Evolutionary conservation across 2,329 filamentous ascomycete genomes (phyloP), one percentile per base, ranked within the genome.

Genomic region (Xylariaceae sp.): DNA sequence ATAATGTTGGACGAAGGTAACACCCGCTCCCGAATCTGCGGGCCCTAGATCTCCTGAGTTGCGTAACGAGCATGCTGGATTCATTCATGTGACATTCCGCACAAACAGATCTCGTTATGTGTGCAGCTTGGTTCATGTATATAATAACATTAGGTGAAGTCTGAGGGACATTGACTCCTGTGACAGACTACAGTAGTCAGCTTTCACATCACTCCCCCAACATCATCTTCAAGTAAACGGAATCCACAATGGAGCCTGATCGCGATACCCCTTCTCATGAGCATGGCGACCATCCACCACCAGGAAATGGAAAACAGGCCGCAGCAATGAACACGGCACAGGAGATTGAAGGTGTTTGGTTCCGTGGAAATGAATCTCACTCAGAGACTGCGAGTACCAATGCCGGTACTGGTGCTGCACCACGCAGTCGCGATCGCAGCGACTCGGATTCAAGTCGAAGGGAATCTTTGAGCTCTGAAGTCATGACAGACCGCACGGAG

Each of bases 271-370:
- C 37, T 13, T 39, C 11, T 39, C 37, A 13, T 39, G 37, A 42
- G 37, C 37, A 9, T 4, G 23, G 3, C 5, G 37, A 42, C 4
- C 37, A 13, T 11, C 9, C 37, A 10, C 11, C 37, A 42, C 37
- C 8, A 39, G 3, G 11, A 10, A 39, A 45, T 13, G n/a, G 42
- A 45, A 15, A 45, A n/a, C n/a, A 13, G 42, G 42, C 11, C 13
- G 13, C 5, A 45, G n/a, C 42, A 15, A 6, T 17, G 35, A 53
- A 39, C 23, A 51, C 53, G n/a, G 56, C 50, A 10, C 55, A 57
- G 13, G 64, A 61, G 48, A 59, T 48, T 6, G 60, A 62, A 2
- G 63, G 56, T 23, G 64, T 66, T 7, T 60, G 63, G n/a, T 65
- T 66, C 42, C 58, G 54, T 44, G 53, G 51, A 11, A 51, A 57